Conservation (phyloP, 768 basidiomycete genomes). For the Russula emetica region DNA sequence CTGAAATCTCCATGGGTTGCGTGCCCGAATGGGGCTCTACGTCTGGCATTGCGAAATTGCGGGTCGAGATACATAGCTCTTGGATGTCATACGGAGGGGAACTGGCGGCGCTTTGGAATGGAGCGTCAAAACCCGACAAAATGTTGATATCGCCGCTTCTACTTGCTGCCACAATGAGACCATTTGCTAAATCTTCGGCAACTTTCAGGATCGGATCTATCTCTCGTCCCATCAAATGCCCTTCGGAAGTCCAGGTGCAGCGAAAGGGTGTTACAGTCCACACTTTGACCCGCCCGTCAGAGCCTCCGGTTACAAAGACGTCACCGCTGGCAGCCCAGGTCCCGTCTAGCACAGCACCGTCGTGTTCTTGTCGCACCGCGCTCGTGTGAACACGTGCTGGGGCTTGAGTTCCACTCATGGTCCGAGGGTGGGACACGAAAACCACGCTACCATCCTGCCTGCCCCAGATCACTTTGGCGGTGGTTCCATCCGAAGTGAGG, state of each 20-base stretch:
- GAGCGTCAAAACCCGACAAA: conserved; percentile 44
- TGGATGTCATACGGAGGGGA: background rate
- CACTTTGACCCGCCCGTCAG: conserved; percentile 66
- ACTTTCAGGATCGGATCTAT: conserved; percentile 53
- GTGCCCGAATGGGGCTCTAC: background rate
- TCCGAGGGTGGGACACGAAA: conserved; percentile 51
- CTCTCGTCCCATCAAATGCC: conserved; percentile 35
- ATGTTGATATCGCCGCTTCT: conserved; percentile 55
- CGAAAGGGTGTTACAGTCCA: conserved; percentile 57
- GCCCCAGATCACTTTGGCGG: conserved; percentile 71
- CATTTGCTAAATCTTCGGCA: conserved; percentile 41
- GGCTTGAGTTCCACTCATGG: conserved; percentile 51
- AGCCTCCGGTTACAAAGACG: conserved; percentile 49
- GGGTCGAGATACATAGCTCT: conserved; percentile 11
- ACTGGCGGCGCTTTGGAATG: conserved; percentile 26
- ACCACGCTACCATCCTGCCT: conserved; percentile 64
- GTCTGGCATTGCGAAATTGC: background rate
- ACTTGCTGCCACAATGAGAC: conserved; percentile 47
- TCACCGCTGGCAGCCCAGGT: conserved; percentile 44
- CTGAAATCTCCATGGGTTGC: background rate
- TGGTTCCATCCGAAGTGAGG: conserved; percentile 57
- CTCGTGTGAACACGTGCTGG: conserved; percentile 48
- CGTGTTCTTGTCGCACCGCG: conserved; percentile 54
- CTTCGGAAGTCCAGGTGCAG: conserved; percentile 63
- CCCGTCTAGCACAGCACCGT: conserved; percentile 53